Conservation (phyloP, 2,329 filamentous ascomycete genomes). For the Knoxdaviesia proteae region DNA sequence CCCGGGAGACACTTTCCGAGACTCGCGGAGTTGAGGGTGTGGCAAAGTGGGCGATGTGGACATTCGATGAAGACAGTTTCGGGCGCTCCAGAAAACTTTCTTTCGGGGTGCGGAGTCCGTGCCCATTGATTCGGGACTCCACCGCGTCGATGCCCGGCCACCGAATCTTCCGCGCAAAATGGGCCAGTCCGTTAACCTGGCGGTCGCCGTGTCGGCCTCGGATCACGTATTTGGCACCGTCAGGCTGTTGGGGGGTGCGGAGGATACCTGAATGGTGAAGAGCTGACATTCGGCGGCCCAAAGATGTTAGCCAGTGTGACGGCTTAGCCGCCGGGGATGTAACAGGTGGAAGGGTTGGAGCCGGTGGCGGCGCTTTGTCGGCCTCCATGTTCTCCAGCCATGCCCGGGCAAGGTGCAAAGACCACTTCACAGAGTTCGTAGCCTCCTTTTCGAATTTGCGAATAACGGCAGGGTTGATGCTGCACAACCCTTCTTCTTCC, state of each 20-base stretch:
- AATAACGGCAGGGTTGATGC: slow-evolving; percentile 33
- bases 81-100: no score
- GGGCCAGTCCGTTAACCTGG: slow-evolving; percentile 38
- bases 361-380: slow-evolving; percentile 18
- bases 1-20: no score
- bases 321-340: background rate
- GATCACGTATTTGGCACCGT: slow-evolving; percentile 23
- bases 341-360: slow-evolving; percentile 11
- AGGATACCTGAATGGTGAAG: slow-evolving; percentile 5
- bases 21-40: no score
- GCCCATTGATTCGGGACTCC: slow-evolving; percentile 25
- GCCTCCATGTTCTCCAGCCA: slow-evolving; percentile 51
- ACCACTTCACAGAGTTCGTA: slow-evolving; percentile 44
- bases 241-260: slow-evolving; percentile 9
- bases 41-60: no score
- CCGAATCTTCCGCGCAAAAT: slow-evolving; percentile 39
- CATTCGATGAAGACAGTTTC: no score
- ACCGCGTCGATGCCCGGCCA: slow-evolving; percentile 41
- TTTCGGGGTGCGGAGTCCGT: slow-evolving; percentile 7
- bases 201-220: slow-evolving; percentile 33
- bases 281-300: slow-evolving; percentile 32
- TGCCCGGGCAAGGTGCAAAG: slow-evolving; percentile 38
- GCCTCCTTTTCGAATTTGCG: slow-evolving; percentile 40
- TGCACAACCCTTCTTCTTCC: slow-evolving; percentile 30
- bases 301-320: slow-evolving; percentile 29